These are phyloP conservation scores for Cladosporium sp. DNA, from an alignment of 2,329 filamentous ascomycete species.

Conservation along the genomic window DNA sequence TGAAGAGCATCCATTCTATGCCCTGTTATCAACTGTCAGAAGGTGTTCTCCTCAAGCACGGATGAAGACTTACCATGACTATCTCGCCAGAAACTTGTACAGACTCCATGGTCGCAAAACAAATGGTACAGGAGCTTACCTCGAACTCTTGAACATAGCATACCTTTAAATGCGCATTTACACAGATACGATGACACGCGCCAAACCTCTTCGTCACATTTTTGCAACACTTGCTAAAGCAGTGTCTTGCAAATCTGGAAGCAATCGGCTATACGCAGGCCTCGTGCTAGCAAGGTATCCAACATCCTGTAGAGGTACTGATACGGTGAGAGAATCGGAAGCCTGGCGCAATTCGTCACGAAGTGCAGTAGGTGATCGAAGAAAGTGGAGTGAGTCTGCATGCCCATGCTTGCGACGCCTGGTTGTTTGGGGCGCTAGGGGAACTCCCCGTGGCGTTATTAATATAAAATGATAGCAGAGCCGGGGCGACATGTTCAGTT, in stretches of 20 bases:
- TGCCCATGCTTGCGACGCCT: neutral
- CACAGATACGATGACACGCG: neutral
- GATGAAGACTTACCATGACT: neutral
- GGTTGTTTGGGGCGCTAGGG: slow-evolving; percentile 1
- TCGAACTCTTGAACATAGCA: neutral
- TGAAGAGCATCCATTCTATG: slow-evolving; percentile 9
- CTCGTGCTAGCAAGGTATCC: neutral
- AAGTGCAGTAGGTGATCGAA: slow-evolving; percentile 1
- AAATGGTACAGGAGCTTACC: neutral
- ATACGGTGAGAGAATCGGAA: neutral
- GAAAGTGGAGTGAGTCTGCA: neutral
- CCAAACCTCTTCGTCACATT: neutral
- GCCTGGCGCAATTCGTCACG: neutral
- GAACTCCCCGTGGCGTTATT: neutral
- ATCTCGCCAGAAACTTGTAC: neutral
- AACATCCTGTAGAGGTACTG: neutral
- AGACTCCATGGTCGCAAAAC: neutral
- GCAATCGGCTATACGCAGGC: neutral
- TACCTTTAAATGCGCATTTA: neutral
- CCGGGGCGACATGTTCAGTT: neutral
- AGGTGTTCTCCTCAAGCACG: neutral
- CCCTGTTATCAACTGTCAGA: neutral
- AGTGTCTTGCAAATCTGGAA: neutral
- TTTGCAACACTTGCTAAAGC: neutral
- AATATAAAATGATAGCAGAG: neutral